These are phyloP conservation scores for Cephalotrichum gorgonifer DNA, from an alignment of 2,329 filamentous ascomycete genomes.

Conservation along the genomic window DNA sequence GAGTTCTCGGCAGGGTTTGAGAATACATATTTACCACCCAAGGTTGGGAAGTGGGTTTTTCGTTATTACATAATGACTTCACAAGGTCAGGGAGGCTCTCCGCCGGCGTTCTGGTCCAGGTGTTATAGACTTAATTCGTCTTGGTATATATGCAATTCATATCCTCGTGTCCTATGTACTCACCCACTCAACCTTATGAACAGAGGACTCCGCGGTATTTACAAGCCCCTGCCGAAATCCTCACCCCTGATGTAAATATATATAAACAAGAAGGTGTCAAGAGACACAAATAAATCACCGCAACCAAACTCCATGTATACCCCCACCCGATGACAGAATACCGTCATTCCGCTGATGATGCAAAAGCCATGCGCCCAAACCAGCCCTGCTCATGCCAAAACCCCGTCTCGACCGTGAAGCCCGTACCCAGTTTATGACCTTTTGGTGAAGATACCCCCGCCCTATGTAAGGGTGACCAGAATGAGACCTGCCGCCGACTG, in stretches of 20 bases:
- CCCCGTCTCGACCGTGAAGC: background rate
- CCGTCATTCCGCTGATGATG: background rate
- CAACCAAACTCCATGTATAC: background rate
- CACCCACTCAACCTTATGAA: background rate
- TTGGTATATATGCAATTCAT: background rate
- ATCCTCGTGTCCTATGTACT: background rate
- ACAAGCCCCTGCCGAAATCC: background rate
- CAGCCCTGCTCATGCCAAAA: background rate
- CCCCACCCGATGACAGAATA: background rate
- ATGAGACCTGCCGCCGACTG: background rate
- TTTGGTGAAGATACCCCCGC: background rate
- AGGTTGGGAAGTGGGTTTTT: background rate
- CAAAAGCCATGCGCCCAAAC: background rate
- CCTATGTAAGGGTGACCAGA: background rate
- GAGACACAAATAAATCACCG: background rate
- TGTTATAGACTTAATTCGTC: background rate
- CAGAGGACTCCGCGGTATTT: background rate
- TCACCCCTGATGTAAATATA: background rate
- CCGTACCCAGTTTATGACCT: background rate
- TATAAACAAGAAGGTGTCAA: background rate
- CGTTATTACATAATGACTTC: background rate
- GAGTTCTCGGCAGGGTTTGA: background rate
- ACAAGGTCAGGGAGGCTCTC: background rate
- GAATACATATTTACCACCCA: background rate
- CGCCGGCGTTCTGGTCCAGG: too few relatives aligned